Evolutionary conservation across 805 yeast genomes (phyloP).

Genomic region (Scheffersomyces lignosus): DNA sequence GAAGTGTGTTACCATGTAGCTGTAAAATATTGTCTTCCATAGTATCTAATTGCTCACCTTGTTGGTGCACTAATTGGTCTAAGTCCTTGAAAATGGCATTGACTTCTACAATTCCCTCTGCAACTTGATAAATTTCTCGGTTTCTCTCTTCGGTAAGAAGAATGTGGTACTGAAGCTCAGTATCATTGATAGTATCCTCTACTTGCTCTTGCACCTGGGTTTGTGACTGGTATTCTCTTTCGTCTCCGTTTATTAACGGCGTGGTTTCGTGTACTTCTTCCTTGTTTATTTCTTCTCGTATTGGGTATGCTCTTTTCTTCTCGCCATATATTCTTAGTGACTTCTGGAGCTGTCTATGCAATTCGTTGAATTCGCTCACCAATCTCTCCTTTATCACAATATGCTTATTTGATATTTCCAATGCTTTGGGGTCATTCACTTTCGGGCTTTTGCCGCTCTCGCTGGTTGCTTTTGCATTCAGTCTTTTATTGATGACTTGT

Average conservation of each 20-base stretch:
- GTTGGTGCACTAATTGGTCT: constrained; percentile 75
- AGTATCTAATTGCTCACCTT: constrained; percentile 81
- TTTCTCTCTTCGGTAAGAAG: constrained; percentile 71
- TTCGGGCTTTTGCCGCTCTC: constrained; percentile 3
- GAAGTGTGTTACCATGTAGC: constrained; percentile 62
- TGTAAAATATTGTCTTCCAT: constrained; percentile 76
- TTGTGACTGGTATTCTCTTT: constrained; percentile 29
- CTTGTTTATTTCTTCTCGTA: constrained; percentile 10
- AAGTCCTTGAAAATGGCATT: constrained; percentile 83
- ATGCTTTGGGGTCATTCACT: constrained; percentile 10
- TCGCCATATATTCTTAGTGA: constrained; percentile 50
- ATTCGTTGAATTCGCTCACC: constrained; percentile 53
- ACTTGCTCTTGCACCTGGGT: constrained; percentile 31
- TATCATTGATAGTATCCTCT: constrained; percentile 43
- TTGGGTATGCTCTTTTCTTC: constrained; percentile 33
- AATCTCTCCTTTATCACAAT: constrained; percentile 52
- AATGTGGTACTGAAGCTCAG: constrained; percentile 62
- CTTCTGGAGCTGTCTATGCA: constrained; percentile 45
- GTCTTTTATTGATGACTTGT: constrained; percentile 26
- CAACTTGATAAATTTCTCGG: constrained; percentile 67
- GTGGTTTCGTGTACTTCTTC: constrained; percentile 29
- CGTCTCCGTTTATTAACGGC: constrained; percentile 33
- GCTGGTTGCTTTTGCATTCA: constrained; percentile 20
- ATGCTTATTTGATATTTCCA: constrained; percentile 39
- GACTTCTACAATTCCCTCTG: constrained; percentile 79